Conservation (phyloP, 768 basidiomycete genomes). For the Rhodotorula kratochvilovae region DNA sequence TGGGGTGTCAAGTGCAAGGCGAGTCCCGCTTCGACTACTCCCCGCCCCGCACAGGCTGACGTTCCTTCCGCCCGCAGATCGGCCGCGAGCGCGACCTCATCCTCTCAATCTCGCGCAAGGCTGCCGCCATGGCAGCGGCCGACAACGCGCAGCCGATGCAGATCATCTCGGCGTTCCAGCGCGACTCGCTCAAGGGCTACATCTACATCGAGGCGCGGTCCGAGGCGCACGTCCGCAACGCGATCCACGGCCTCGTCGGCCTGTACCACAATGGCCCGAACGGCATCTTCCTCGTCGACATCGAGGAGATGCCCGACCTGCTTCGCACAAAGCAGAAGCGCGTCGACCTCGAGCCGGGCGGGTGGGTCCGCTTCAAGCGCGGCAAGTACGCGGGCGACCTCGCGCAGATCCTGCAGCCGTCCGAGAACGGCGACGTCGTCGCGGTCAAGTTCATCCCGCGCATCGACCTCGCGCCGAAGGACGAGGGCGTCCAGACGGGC, state of each 20-base stretch:
- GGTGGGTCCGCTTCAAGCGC: slow-evolving; percentile 90
- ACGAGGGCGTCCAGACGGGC: slow-evolving; percentile 46
- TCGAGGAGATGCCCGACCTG: slow-evolving; percentile 95
- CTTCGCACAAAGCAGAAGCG: slow-evolving; percentile 95
- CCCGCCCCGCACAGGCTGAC: not conserved
- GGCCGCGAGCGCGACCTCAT: slow-evolving; percentile 90
- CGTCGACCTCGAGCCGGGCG: slow-evolving; percentile 71
- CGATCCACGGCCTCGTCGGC: slow-evolving; percentile 84
- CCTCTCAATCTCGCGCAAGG: slow-evolving; percentile 76
- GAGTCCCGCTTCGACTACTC: slow-evolving; percentile 29
- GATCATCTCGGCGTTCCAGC: slow-evolving; percentile 91
- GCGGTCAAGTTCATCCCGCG: slow-evolving; percentile 93
- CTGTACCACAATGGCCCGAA: slow-evolving; percentile 63
- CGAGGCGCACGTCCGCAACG: slow-evolving; percentile 75
- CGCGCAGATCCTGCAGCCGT: slow-evolving; percentile 89
- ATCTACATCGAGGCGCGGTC: slow-evolving; percentile 93
- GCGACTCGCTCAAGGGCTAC: slow-evolving; percentile 90
- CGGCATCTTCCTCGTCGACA: slow-evolving; percentile 78
- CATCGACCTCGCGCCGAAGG: slow-evolving; percentile 84
- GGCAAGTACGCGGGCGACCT: slow-evolving; percentile 92
- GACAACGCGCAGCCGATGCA: slow-evolving; percentile 69
- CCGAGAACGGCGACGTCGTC: slow-evolving; percentile 86
- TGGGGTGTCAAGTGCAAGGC: slow-evolving; percentile 96
- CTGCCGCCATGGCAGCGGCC: slow-evolving; percentile 77
- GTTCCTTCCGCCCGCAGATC: slow-evolving; percentile 53